Conservation (phyloP, 2,329 filamentous ascomycete species). For the Decorospora gaudefroyi region DNA sequence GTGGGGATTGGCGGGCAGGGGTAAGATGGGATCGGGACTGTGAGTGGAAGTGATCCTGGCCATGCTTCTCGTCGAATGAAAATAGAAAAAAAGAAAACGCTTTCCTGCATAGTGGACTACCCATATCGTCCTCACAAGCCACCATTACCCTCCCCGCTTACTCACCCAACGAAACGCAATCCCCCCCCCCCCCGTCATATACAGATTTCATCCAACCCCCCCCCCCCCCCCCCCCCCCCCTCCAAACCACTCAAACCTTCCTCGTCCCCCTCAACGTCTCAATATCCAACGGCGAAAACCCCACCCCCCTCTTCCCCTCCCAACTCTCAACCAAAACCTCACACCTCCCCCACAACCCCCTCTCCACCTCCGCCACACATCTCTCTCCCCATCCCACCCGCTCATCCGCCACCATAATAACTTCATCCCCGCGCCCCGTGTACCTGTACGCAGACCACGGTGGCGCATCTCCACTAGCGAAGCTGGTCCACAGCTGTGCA, state of each 20-base stretch:
- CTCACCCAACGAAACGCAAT: too few relatives aligned
- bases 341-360: slow-evolving; percentile 14
- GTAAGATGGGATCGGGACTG: too few relatives aligned
- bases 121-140: too few relatives aligned
- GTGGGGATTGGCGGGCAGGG: too few relatives aligned
- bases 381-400: slow-evolving; percentile 29
- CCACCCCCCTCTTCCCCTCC: slow-evolving; percentile 12
- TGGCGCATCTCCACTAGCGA: slow-evolving; percentile 25
- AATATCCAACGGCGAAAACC: slow-evolving; percentile 17
- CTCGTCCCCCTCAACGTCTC: slow-evolving; percentile 14
- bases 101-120: too few relatives aligned
- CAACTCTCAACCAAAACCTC: slow-evolving; percentile 24
- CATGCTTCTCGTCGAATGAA: too few relatives aligned
- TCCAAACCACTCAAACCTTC: background rate
- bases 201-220: too few relatives aligned
- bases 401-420: slow-evolving; percentile 31
- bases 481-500: slow-evolving; percentile 27
- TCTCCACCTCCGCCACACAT: slow-evolving; percentile 19
- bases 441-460: slow-evolving; percentile 29
- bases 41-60: too few relatives aligned
- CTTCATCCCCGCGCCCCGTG: slow-evolving; percentile 11
- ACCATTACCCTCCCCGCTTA: too few relatives aligned
- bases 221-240: too few relatives aligned
- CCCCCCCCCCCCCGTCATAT: too few relatives aligned
- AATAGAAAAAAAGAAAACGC: too few relatives aligned